Evolutionary conservation across 345 rosid species (phyloP), one percentile per base, ranked within the genome.

Genomic region (Lepidium aucheri): DNA sequence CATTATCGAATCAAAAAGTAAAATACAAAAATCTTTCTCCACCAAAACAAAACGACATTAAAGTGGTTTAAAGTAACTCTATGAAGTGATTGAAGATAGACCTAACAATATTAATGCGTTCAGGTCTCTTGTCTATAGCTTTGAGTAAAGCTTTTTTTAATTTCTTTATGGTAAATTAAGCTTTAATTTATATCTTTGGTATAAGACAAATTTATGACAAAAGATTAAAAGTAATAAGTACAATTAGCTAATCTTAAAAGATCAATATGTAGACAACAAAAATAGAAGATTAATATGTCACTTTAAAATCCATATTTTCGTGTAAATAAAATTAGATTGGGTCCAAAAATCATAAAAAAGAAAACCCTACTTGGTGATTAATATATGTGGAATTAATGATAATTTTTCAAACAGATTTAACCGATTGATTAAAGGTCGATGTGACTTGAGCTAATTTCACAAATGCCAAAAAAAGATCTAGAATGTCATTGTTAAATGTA

Each of bases 1-100:
- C 1, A 49, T 17, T 18, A 34, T 34, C 17, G n/a, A 35, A 43
- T 16, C 14, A 11, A 28, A 46, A 34, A 17, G 15, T 49, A 49
- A 17, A 17, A 39, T 16, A 39, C 34, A 26, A 51, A 60, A 11
- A 32, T 60, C 30, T 60, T 41, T 41, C 46, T 60, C 67, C 74
- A 41, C 22, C 43, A 41, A 10, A 30, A 41, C 44, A 60, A 41
- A 40, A 18, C 43, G 73, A 30, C 66, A 58, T 58, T 9, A 9
- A 41, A 47, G 65, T 58, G 51, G 32, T 28, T 39, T 39, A 58
- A 68, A 68, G 42, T 58, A 58, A 49, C 24, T 47, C 58, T 47
- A 47, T 18, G 58, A 68, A 58, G 58, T 68, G 72, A 68, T 57
- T 8, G 65, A 68, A 68, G 72, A 58, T 68, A 38, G 72, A 47